Conservation (phyloP, 2,329 filamentous ascomycete genomes). For the Aspergillus fumigatiaffinis region DNA sequence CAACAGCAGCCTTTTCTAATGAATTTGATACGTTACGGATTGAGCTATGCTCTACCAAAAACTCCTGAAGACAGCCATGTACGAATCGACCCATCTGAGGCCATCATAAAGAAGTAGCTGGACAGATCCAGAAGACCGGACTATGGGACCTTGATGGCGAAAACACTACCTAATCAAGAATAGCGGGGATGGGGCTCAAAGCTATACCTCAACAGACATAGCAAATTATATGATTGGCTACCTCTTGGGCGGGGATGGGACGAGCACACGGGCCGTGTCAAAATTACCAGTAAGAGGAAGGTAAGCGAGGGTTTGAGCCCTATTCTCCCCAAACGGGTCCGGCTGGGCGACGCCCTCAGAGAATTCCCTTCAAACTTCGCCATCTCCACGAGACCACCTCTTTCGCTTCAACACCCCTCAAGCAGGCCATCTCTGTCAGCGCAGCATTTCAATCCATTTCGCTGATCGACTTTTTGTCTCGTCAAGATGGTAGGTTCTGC, state of each 20-base stretch:
- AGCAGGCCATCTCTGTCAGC: slow-evolving; percentile 42
- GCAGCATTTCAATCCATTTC: slow-evolving; percentile 33
- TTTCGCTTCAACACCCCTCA: slow-evolving; percentile 28
- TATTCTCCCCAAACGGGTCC: slow-evolving; percentile 28
- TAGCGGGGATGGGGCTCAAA: background rate
- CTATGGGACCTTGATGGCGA: background rate
- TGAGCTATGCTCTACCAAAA: background rate
- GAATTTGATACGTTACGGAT: background rate
- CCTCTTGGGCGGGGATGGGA: background rate
- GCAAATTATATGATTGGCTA: background rate
- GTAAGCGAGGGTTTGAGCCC: slow-evolving; percentile 40
- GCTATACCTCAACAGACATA: background rate
- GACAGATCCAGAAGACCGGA: slow-evolving; percentile 14
- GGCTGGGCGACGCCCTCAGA: slow-evolving; percentile 20
- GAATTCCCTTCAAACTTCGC: slow-evolving; percentile 35
- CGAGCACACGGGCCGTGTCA: background rate
- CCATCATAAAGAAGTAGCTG: slow-evolving; percentile 1
- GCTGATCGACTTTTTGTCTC: slow-evolving; percentile 39
- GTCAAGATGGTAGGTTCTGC: slow-evolving; percentile 42
- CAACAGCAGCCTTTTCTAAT: background rate
- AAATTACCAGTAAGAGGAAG: slow-evolving; percentile 20
- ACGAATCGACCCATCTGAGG: too few species aligned
- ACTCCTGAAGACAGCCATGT: background rate
- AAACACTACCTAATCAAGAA: background rate
- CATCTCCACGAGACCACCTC: slow-evolving; percentile 32